Base-by-base conservation (phyloP, 2,329 filamentous ascomycete genomes). In the Pleurostoma richardsiae region DNA sequence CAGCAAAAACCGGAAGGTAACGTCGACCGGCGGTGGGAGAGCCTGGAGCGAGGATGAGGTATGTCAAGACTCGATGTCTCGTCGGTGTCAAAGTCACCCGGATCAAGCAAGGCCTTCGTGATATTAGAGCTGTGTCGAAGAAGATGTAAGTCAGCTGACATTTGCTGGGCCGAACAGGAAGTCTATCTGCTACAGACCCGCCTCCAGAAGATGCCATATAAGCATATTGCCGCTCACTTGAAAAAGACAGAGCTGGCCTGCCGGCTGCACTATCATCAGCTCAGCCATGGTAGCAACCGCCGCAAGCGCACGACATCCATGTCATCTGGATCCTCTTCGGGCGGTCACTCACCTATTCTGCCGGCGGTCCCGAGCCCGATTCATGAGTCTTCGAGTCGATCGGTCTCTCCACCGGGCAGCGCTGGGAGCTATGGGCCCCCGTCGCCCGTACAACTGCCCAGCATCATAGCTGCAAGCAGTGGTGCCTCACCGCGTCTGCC, bases 21-120 rank as follows among this genome's bases (percentile, higher is more conserved):
- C 81, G 27, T 83, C 85, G 49, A 86, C 85, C 43, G 85, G 86
- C 53, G 86, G 87, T 55, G 86, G 87, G 57, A 78, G 88, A 64
- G 87, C 87, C 48, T 92, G 88, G 88, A 90, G 86, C 53, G 88
- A 91, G 64, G 87, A 90, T 66, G 88, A 91, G 82, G 87, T 90
- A 74, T 57, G 76, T 59, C 40, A 36, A 40, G 49, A 19, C 2
- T 19, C 19, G 19, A 19, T 19, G 19, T 19, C 19, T 19, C 19
- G 19, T 19, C 19, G 19, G 19, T 19, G 19, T 19, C 19, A 19
- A 19, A 19, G 19, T 19, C 19, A 19, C 19, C 19, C 19, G 19
- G 19, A 19, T 19, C 19, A 19, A 19, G 19, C 19, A 19, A 19
- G 19, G 19, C 19, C 19, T 19, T 19, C 19, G 19, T 19, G 19